A percentile compares a stretch with the other conserved stretches of the same genome.
These are phyloP conservation scores for Tremella yokohamensis DNA, from an alignment of 768 basidiomycete species.

Conservation along the genomic window DNA sequence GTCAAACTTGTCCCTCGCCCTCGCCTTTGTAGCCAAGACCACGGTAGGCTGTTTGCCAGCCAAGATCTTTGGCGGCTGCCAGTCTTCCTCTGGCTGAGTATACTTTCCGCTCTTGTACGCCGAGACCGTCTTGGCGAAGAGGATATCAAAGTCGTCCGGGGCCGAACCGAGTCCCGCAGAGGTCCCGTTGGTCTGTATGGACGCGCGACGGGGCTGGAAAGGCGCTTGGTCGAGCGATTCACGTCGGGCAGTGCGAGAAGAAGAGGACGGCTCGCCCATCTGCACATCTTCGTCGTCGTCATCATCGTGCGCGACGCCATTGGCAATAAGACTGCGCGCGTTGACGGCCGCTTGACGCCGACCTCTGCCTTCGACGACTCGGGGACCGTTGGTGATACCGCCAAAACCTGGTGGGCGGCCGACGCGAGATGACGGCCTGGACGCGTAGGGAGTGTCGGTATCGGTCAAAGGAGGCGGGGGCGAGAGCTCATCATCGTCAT, in stretches of 20 bases:
- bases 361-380: background rate
- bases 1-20: conserved; percentile 14
- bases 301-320: too few relatives aligned
- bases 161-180: background rate
- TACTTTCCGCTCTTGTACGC: background rate
- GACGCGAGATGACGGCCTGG: background rate
- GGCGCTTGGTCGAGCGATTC: background rate
- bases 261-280: background rate
- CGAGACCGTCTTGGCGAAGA: conserved; percentile 3
- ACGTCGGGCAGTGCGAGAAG: background rate
- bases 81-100: conserved; percentile 13
- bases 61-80: conserved; percentile 13
- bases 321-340: background rate
- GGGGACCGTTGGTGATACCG: too few relatives aligned
- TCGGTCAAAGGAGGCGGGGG: conserved; percentile 10
- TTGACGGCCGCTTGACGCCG: background rate
- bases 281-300: too few relatives aligned
- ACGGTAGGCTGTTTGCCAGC: conserved; percentile 12
- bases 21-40: conserved; percentile 6
- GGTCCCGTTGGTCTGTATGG: background rate
- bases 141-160: conserved; percentile 1
- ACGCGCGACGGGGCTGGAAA: background rate
- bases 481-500: background rate
- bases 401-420: background rate
- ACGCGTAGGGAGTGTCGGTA: background rate